These are phyloP conservation scores for Penicillium hesseltinei DNA, from an alignment of 2,329 filamentous ascomycete genomes.

Conservation along the genomic window DNA sequence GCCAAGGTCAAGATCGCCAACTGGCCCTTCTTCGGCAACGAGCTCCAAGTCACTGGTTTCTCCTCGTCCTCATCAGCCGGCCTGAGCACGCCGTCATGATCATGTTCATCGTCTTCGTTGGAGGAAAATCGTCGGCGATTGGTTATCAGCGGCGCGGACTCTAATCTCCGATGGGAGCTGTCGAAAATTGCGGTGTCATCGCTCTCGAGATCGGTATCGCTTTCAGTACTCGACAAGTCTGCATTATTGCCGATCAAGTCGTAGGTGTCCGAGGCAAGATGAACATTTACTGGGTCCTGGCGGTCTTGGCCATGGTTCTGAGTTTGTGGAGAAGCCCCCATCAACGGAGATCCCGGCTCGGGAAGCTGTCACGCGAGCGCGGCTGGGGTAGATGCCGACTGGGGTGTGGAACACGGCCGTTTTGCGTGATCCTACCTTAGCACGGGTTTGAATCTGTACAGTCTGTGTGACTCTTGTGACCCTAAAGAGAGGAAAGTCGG, in stretches of 20 bases:
- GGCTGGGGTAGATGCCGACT: background rate
- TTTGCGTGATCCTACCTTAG: background rate
- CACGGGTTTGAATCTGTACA: too few relatives aligned
- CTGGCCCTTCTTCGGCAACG: slow-evolving; percentile 74
- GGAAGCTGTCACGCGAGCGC: slow-evolving; percentile 4
- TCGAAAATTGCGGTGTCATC: slow-evolving; percentile 21
- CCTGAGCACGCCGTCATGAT: slow-evolving; percentile 11
- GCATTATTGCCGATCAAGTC: background rate
- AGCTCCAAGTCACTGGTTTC: slow-evolving; percentile 63
- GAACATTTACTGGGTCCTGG: background rate
- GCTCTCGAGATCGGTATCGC: slow-evolving; percentile 19
- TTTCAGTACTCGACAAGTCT: slow-evolving; percentile 6
- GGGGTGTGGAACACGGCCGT: background rate
- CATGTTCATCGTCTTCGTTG: slow-evolving; percentile 17
- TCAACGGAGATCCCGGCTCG: slow-evolving; percentile 12
- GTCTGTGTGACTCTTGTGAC: background rate
- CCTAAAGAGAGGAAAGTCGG: background rate
- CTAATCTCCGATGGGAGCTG: slow-evolving; percentile 6
- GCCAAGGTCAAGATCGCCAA: slow-evolving; percentile 74
- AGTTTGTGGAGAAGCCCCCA: slow-evolving; percentile 19
- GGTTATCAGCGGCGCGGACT: slow-evolving; percentile 16
- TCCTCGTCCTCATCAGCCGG: slow-evolving; percentile 23
- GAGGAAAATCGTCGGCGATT: slow-evolving; percentile 12
- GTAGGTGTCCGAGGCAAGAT: background rate
- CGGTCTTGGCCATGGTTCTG: slow-evolving; percentile 12